Evolutionary conservation across 2,329 filamentous ascomycete genomes (phyloP).

Genomic region (Paraconiothyrium brasiliense): DNA sequence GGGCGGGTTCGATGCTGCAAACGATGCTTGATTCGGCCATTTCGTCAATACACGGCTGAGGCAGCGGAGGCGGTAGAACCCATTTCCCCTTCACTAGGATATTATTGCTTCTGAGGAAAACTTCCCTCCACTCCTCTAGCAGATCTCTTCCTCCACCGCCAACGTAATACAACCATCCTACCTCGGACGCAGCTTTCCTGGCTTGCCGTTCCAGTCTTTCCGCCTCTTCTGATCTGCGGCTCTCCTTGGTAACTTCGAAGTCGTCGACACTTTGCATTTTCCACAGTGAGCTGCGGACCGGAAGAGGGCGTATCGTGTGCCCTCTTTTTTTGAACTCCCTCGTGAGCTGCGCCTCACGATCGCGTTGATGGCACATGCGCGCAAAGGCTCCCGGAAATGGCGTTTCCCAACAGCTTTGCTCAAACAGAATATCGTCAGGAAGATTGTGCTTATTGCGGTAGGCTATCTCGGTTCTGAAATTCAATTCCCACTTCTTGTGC

Average conservation of each 20-base stretch:
- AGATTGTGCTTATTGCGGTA: slow-evolving; percentile 36
- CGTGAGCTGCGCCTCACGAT: slow-evolving; percentile 16
- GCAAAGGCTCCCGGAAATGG: slow-evolving; percentile 16
- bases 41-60: not conserved
- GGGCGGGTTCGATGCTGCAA: not conserved
- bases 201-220: slow-evolving; percentile 22
- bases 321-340: slow-evolving; percentile 17
- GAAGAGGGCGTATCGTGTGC: slow-evolving; percentile 23
- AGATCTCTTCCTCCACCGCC: slow-evolving; percentile 22
- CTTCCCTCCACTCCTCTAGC: slow-evolving; percentile 26
- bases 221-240: slow-evolving; percentile 20
- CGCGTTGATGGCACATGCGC: not conserved
- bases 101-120: slow-evolving; percentile 29
- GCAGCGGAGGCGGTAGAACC: not conserved
- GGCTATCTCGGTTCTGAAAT: slow-evolving; percentile 29
- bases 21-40: not conserved
- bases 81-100: slow-evolving; percentile 25
- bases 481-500: slow-evolving; percentile 23
- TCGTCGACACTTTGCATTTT: slow-evolving; percentile 29
- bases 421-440: slow-evolving; percentile 21
- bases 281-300: slow-evolving; percentile 34
- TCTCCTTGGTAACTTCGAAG: slow-evolving; percentile 21
- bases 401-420: slow-evolving; percentile 31
- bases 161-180: slow-evolving; percentile 42
- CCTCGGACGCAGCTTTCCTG: slow-evolving; percentile 28